Percentiles rank a stretch among this genome's conserved stretches.
phyloP scores from a whole-genome alignment of 176 grass and related monocot species.

The Canna indica region DNA sequence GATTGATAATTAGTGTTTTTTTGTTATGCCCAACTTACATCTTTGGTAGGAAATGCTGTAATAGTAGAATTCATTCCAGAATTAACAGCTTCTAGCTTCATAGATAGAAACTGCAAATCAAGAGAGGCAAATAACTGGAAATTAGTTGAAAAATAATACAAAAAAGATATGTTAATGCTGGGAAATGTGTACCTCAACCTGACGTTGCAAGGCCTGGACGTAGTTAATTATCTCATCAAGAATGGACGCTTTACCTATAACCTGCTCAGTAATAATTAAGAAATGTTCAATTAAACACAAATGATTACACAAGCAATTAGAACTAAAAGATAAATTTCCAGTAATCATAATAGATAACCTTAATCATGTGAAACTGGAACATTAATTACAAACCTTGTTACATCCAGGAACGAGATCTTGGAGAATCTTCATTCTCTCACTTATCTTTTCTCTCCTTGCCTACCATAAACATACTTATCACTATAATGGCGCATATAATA shows the following conservation, averaged over 20 bases:
- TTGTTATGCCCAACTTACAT: constrained; percentile 5
- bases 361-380: not conserved
- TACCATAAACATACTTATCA: constrained; percentile 19
- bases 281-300: not conserved
- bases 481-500: not conserved
- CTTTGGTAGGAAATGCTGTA: constrained; percentile 1
- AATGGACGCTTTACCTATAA: constrained; percentile 26
- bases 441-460: constrained; percentile 97
- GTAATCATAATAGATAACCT: not conserved
- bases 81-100: constrained; percentile 25
- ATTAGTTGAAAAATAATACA: not conserved
- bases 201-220: constrained; percentile 82
- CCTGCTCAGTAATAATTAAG: not conserved
- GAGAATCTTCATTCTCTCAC: constrained; percentile 88
- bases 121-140: not conserved
- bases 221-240: constrained; percentile 99
- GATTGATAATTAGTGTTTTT: not conserved
- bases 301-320: not conserved
- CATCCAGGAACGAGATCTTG: constrained; percentile 97
- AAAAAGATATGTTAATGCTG: not conserved
- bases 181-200: constrained; percentile 66
- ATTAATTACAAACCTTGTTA: constrained; percentile 58
- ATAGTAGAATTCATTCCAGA: constrained; percentile 2
- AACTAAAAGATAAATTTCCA: not conserved
- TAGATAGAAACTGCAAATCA: constrained; percentile 17